Evolutionary conservation across 2,329 filamentous ascomycete species (phyloP).

Genomic region (Ophiosphaerella korrae): DNA sequence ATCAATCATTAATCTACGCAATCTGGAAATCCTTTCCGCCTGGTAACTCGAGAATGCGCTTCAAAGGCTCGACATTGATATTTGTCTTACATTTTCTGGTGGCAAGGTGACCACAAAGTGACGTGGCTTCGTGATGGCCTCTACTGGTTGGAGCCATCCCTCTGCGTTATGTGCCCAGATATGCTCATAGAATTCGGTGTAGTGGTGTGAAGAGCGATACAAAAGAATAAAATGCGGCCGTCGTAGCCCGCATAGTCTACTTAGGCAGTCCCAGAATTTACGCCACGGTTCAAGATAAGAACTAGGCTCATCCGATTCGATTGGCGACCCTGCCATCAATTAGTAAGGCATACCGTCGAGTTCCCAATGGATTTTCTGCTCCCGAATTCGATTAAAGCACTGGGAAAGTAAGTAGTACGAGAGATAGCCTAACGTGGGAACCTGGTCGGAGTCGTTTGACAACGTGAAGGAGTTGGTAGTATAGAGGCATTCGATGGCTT

Average conservation of each 20-base stretch:
- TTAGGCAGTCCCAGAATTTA: conserved; percentile 19
- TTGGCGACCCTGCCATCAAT: background rate
- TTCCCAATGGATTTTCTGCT: conserved; percentile 22
- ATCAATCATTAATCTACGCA: too few relatives aligned
- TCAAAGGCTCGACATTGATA: conserved; percentile 15
- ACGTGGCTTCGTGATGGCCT: conserved; percentile 12
- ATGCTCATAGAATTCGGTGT: conserved; percentile 9
- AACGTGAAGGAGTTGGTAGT: conserved; percentile 21
- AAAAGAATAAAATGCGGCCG: conserved; percentile 17
- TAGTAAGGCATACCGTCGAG: conserved; percentile 8
- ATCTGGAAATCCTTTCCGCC: background rate
- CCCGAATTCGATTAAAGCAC: conserved; percentile 20
- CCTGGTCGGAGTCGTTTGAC: conserved; percentile 14
- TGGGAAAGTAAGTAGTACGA: conserved; percentile 25
- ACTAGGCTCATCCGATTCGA: too few relatives aligned
- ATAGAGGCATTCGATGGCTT: conserved; percentile 29
- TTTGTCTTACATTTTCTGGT: conserved; percentile 13
- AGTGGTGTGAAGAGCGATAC: conserved; percentile 5
- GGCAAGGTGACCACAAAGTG: conserved; percentile 25
- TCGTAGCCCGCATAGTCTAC: conserved; percentile 19
- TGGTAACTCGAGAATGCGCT: conserved; percentile 15
- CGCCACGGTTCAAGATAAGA: conserved; percentile 12
- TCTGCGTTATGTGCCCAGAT: conserved; percentile 17
- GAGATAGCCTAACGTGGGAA: conserved; percentile 18
- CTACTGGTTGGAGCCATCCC: conserved; percentile 17